Percentiles rank a stretch among this genome's conserved stretches.
phyloP scores from a whole-genome alignment of 495 filamentous ascomycete species.

The Xylaria bambusicola region DNA sequence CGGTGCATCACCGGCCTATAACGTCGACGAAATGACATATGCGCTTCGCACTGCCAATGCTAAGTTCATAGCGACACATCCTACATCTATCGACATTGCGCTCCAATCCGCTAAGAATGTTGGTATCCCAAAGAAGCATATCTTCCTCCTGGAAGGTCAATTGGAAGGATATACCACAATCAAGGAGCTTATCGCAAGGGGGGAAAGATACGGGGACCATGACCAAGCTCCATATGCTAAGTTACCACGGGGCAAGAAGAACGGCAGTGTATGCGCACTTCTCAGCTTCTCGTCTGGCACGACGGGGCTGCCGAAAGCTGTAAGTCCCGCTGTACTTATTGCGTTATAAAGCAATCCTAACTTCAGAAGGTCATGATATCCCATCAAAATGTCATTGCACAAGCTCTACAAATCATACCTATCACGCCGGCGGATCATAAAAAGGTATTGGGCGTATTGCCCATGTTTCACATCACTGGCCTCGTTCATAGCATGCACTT shows the following conservation, averaged over 20 bases:
- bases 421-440: slow-evolving; percentile 49
- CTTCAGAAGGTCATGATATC: slow-evolving; percentile 58
- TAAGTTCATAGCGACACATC: slow-evolving; percentile 58
- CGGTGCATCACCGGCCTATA: slow-evolving; percentile 61
- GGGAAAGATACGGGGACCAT: slow-evolving; percentile 28
- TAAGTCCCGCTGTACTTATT: slow-evolving; percentile 21
- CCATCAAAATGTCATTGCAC: slow-evolving; percentile 64
- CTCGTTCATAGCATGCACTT: slow-evolving; percentile 21
- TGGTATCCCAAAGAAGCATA: slow-evolving; percentile 50
- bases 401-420: slow-evolving; percentile 57
- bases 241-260: slow-evolving; percentile 52
- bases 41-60: slow-evolving; percentile 55
- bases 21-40: slow-evolving; percentile 63
- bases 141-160: slow-evolving; percentile 59
- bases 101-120: slow-evolving; percentile 52
- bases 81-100: slow-evolving; percentile 52
- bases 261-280: slow-evolving; percentile 57
- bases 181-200: slow-evolving; percentile 50
- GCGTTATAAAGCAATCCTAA: not conserved
- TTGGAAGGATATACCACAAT: slow-evolving; percentile 42
- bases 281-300: slow-evolving; percentile 59
- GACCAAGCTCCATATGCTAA: slow-evolving; percentile 45
- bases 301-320: slow-evolving; percentile 53
- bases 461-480: slow-evolving; percentile 51
- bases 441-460: slow-evolving; percentile 55